A percentile compares a stretch with the other conserved stretches of the same genome.
These are phyloP conservation scores for Theobroma cacao DNA, from an alignment of 345 rosid species.

Conservation along the genomic window DNA sequence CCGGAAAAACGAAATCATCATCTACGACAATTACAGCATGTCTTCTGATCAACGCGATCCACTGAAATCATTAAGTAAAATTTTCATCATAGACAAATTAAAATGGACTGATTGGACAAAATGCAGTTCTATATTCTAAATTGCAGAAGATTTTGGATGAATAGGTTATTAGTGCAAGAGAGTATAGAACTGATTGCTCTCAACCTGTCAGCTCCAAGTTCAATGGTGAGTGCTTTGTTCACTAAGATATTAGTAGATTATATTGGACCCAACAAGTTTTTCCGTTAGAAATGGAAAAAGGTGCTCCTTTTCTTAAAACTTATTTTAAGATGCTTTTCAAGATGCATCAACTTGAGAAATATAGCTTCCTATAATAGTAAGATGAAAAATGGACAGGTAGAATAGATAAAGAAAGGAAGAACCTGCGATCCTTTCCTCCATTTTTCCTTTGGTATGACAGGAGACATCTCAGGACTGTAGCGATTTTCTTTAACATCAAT, in stretches of 20 bases:
- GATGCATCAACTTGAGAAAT: background rate
- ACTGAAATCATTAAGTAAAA: constrained; percentile 28
- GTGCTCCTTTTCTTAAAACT: no score
- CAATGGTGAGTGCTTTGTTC: no score
- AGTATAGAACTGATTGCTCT: no score
- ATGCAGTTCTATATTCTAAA: background rate
- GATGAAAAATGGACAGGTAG: background rate
- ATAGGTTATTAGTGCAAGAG: no score
- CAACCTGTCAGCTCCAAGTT: no score
- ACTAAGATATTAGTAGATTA: no score
- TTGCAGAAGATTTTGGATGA: no score
- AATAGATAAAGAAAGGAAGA: background rate
- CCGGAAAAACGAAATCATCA: constrained; percentile 40
- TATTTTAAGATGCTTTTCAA: no score
- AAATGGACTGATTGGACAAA: background rate
- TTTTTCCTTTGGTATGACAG: constrained; percentile 36
- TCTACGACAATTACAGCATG: constrained; percentile 47
- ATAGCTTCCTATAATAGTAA: background rate
- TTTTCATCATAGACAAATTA: background rate
- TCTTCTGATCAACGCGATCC: constrained; percentile 51
- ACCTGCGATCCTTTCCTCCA: constrained; percentile 75
- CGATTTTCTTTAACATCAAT: constrained; percentile 43
- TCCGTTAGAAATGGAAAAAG: no score
- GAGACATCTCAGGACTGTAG: constrained; percentile 53
- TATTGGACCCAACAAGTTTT: no score